phyloP scores from a whole-genome alignment of 208 protist genomes.

The Trypanosoma scelopori region DNA sequence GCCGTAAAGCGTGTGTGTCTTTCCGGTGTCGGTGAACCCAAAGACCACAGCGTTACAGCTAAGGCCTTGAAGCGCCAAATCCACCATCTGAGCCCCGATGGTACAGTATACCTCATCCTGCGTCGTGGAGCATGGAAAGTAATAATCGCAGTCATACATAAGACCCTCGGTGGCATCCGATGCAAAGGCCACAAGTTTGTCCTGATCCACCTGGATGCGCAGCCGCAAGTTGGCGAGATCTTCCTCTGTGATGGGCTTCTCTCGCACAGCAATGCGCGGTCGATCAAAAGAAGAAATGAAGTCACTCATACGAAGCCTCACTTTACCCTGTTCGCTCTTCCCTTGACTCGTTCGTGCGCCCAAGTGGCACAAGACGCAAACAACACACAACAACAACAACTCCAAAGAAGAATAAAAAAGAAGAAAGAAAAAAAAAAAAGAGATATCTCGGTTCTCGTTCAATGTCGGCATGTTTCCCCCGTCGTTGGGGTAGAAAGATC shows the following conservation, averaged over 20 bases:
- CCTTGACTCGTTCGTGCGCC: background rate
- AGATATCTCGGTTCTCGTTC: too few species aligned
- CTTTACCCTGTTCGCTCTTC: constrained; percentile 3
- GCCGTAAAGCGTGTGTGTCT: constrained; percentile 90
- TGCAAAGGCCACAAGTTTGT: constrained; percentile 81
- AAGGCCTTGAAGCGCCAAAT: constrained; percentile 74
- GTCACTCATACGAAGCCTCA: constrained; percentile 16
- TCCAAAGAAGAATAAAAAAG: background rate
- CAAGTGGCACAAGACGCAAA: background rate
- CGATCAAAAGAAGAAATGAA: constrained; percentile 38
- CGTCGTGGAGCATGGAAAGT: constrained; percentile 70
- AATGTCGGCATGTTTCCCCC: too few species aligned
- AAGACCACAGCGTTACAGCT: constrained; percentile 78
- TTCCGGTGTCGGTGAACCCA: constrained; percentile 77
- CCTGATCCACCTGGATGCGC: constrained; percentile 54
- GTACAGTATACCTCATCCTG: constrained; percentile 77
- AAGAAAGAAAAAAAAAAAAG: constrained; percentile 9
- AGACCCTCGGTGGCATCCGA: constrained; percentile 59
- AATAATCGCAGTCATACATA: constrained; percentile 92
- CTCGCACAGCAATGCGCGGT: constrained; percentile 75
- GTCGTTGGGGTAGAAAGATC: too few species aligned
- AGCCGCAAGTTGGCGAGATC: constrained; percentile 62
- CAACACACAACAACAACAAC: constrained; percentile 8
- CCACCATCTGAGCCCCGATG: constrained; percentile 86
- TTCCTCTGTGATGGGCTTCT: constrained; percentile 66